Percentiles rank a stretch among this genome's conserved stretches.
Conservation (phyloP, 2,329 filamentous ascomycete species). For the Diaporthe vaccinii region DNA sequence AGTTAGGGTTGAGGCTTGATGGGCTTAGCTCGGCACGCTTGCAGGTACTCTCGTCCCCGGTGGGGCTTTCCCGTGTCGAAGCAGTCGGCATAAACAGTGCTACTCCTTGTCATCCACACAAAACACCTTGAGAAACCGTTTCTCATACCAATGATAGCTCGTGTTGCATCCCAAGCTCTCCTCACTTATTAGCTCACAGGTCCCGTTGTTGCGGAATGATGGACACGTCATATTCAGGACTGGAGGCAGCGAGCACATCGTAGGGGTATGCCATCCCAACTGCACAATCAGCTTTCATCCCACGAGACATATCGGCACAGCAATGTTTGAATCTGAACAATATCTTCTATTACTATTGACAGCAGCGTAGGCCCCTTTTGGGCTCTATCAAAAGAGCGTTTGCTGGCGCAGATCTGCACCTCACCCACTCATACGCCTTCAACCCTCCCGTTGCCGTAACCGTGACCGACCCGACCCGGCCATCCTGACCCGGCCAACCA, state of each 20-base stretch:
- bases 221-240: background rate
- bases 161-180: no score
- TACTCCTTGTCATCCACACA: background rate
- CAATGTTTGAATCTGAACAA: background rate
- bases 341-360: slow-evolving; percentile 27
- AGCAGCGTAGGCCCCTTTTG: background rate
- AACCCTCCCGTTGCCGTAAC: background rate
- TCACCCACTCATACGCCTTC: slow-evolving; percentile 10
- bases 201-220: background rate
- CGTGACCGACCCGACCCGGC: background rate
- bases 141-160: background rate
- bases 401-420: background rate
- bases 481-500: background rate
- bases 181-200: background rate
- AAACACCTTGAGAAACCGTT: background rate
- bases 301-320: background rate
- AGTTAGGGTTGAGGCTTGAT: background rate
- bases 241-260: background rate
- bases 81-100: background rate
- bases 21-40: background rate
- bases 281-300: background rate
- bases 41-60: background rate
- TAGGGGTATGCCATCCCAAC: background rate
- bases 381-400: slow-evolving; percentile 13
- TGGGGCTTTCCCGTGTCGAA: background rate